These are phyloP conservation scores for Neurospora terricola DNA, from an alignment of 495 filamentous ascomycete species.

Conservation along the genomic window DNA sequence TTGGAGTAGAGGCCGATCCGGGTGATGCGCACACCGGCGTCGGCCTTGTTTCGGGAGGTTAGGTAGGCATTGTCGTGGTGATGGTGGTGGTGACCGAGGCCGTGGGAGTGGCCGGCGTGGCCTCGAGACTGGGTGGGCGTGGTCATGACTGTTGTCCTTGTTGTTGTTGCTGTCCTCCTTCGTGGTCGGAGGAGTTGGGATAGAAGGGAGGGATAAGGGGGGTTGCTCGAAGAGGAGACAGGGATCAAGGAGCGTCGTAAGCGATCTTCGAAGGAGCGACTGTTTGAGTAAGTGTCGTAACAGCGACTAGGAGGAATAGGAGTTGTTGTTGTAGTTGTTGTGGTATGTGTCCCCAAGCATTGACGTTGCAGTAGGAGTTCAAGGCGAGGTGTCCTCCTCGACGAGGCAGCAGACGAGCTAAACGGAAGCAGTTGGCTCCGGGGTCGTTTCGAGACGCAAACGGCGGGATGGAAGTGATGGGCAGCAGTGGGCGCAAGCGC, in stretches of 20 bases:
- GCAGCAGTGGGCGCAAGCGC: conserved; percentile 11
- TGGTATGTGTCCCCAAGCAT: background rate
- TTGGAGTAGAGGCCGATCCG: conserved; percentile 87
- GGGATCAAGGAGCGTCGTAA: conserved; percentile 8
- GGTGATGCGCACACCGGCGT: conserved; percentile 92
- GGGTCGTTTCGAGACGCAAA: conserved; percentile 6
- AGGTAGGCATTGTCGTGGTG: conserved; percentile 86
- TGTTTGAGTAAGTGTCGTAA: conserved; percentile 22
- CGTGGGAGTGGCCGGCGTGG: conserved; percentile 41
- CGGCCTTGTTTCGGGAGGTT: conserved; percentile 76
- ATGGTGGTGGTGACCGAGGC: conserved; percentile 37
- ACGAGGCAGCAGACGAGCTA: conserved; percentile 12
- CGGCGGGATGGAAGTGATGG: conserved; percentile 5
- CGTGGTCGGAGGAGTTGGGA: conserved; percentile 1
- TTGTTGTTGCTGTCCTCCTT: conserved; percentile 6
- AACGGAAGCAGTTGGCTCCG: conserved; percentile 9
- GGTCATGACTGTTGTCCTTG: conserved; percentile 20
- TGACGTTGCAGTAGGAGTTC: background rate
- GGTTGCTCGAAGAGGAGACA: conserved; percentile 3
- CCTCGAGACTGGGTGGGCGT: conserved; percentile 27
- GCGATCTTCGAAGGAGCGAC: conserved; percentile 15
- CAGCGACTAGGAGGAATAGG: conserved; percentile 10
- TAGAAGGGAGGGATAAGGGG: conserved; percentile 5
- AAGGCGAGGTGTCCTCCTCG: conserved; percentile 10
- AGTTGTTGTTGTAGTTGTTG: background rate